phyloP scores from a whole-genome alignment of 2,329 filamentous ascomycete species.

The Pyricularia sp. region DNA sequence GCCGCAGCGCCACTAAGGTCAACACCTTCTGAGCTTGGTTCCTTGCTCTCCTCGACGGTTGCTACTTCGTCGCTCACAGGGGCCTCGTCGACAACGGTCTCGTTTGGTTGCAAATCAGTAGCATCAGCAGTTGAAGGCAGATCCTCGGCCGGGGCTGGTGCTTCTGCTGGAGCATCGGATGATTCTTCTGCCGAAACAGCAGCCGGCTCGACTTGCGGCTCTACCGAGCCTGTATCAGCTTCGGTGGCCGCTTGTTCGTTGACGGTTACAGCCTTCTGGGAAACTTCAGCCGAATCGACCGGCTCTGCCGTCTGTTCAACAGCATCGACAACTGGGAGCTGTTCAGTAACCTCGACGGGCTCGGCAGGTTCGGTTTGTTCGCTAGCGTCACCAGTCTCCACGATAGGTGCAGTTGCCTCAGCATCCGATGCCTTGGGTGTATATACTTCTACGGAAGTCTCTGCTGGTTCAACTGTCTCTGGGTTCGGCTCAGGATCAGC shows the following conservation, averaged over 20 bases:
- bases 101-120: not conserved
- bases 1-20: not conserved
- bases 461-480: not conserved
- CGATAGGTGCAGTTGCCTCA: not conserved
- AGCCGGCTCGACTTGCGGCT: not conserved
- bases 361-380: not conserved
- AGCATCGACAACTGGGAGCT: not conserved
- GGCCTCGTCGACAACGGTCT: not conserved
- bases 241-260: not conserved
- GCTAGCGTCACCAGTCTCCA: not conserved
- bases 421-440: not conserved
- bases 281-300: not conserved
- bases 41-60: conserved; percentile 5
- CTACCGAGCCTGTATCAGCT: not conserved
- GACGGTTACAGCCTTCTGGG: not conserved
- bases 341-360: not conserved
- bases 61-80: not conserved
- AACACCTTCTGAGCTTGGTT: not conserved
- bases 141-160: not conserved
- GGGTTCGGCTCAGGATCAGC: not conserved
- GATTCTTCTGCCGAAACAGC: not conserved
- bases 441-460: not conserved
- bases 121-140: not conserved
- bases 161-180: not conserved
- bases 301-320: not conserved